Conservation (phyloP, 176 grass and related monocot species). For the Elymus sibiricus region DNA sequence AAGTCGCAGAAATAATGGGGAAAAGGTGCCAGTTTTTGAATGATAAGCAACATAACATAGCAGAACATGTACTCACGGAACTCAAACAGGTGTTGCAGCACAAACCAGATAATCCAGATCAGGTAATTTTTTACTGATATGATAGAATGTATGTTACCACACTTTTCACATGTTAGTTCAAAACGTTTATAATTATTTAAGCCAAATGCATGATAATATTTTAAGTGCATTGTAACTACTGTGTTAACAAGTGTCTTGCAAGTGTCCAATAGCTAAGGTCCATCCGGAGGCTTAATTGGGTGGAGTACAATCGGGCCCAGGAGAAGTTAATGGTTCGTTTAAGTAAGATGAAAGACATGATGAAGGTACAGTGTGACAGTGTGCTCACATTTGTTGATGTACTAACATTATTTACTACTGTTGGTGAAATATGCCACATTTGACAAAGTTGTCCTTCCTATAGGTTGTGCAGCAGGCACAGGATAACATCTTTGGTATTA, state of each 20-base stretch:
- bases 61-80: background rate
- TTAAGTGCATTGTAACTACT: background rate
- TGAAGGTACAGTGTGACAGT: background rate
- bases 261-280: background rate
- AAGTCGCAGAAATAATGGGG: background rate
- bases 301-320: background rate
- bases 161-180: too few species aligned
- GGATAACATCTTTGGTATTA: background rate
- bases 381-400: too few species aligned
- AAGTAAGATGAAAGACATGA: background rate
- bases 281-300: background rate
- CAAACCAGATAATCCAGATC: background rate
- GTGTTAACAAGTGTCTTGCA: background rate
- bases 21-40: background rate
- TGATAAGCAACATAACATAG: background rate
- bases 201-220: too few species aligned
- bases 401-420: too few species aligned
- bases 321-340: background rate
- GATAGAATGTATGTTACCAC: too few species aligned
- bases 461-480: background rate
- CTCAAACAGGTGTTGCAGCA: background rate
- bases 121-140: too few species aligned
- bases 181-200: too few species aligned
- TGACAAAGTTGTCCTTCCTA: background rate
- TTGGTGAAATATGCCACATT: background rate